Conservation (phyloP, 2,329 filamentous ascomycete genomes). For the Nemania sp. region DNA sequence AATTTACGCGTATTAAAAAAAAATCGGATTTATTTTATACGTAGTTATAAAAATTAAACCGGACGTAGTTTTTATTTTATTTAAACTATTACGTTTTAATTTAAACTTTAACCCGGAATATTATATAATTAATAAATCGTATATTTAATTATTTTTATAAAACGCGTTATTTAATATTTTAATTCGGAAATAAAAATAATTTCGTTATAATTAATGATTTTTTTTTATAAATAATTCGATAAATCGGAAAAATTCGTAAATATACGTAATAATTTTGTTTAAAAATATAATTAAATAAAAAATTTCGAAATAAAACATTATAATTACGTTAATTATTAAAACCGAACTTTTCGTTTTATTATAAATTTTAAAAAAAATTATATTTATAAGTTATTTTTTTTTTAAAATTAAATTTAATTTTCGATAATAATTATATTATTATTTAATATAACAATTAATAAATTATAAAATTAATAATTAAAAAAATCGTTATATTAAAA, state of each 20-base stretch:
- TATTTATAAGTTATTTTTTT: neutral
- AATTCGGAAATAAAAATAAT: neutral
- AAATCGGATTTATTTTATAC: too few species aligned
- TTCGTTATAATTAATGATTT: neutral
- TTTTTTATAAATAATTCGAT: neutral
- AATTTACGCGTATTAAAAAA: too few species aligned
- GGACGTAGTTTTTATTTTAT: neutral
- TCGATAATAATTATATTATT: neutral
- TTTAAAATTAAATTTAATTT: neutral
- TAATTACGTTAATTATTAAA: neutral
- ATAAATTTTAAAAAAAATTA: neutral
- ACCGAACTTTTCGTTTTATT: neutral
- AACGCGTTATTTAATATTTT: too few species aligned
- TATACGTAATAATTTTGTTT: neutral
- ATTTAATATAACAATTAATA: slow-evolving; percentile 4
- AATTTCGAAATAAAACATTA: neutral
- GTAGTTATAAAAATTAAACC: too few species aligned
- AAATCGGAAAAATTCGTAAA: neutral
- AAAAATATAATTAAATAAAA: neutral
- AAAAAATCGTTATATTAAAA: neutral
- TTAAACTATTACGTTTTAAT: neutral
- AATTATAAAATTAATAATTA: neutral
- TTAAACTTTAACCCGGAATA: neutral
- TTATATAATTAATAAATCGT: neutral
- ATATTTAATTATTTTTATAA: neutral